These are phyloP conservation scores for Russula foetens DNA, from an alignment of 768 basidiomycete species.

Conservation along the genomic window DNA sequence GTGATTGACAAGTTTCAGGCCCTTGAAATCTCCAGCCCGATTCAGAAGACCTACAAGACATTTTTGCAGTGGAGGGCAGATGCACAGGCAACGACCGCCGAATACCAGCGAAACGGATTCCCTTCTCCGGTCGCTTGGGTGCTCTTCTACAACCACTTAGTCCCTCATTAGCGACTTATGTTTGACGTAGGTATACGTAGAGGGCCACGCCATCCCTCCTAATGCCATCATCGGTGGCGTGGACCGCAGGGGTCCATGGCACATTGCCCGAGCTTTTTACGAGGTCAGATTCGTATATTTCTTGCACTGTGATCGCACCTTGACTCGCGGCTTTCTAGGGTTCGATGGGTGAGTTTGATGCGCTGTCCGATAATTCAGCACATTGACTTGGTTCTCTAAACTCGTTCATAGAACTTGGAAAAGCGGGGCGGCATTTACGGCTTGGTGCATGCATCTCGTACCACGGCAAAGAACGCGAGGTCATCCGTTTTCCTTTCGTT, in stretches of 20 bases:
- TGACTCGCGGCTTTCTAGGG: background rate
- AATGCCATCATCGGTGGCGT: constrained; percentile 17
- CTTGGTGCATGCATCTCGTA: constrained; percentile 28
- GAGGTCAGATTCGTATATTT: constrained; percentile 3
- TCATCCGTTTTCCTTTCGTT: constrained; percentile 12
- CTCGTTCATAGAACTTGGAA: constrained; percentile 28
- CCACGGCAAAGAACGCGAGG: constrained; percentile 30
- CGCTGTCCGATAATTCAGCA: too few species aligned
- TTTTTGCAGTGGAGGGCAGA: constrained; percentile 14
- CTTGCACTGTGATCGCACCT: background rate
- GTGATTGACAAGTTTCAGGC: background rate
- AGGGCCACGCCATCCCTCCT: constrained; percentile 14
- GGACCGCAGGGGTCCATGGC: constrained; percentile 11
- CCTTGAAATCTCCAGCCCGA: background rate
- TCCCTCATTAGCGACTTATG: background rate
- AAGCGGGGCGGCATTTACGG: constrained; percentile 26
- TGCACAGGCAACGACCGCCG: constrained; percentile 5
- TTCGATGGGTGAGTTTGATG: background rate
- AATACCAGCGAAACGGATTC: constrained; percentile 13
- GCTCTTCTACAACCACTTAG: background rate
- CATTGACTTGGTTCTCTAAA: background rate
- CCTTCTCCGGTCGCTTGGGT: constrained; percentile 19
- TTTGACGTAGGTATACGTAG: constrained; percentile 9
- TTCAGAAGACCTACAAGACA: constrained; percentile 3
- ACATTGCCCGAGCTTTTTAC: constrained; percentile 17